Conservation (phyloP, 495 filamentous ascomycete species). For the Penicillium roqueforti region DNA sequence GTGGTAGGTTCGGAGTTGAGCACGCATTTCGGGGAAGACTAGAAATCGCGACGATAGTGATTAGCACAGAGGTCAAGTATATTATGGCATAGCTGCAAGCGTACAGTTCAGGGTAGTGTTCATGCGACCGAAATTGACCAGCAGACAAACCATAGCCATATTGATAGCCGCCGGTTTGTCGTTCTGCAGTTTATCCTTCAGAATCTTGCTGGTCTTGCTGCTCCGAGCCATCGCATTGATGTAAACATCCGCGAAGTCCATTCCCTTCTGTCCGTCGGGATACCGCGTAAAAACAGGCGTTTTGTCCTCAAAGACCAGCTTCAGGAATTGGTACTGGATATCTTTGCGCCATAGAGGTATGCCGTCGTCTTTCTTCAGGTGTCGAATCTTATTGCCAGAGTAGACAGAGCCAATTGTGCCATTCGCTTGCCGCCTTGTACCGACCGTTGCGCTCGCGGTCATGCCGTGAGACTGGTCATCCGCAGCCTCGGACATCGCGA, state of each 20-base stretch:
- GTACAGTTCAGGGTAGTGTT: conserved; percentile 97
- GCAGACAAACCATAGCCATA: conserved; percentile 98
- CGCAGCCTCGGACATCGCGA: conserved; percentile 38
- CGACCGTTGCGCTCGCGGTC: conserved; percentile 51
- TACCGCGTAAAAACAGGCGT: conserved; percentile 84
- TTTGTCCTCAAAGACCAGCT: conserved; percentile 83
- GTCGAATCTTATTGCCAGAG: conserved; percentile 88
- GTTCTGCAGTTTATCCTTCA: conserved; percentile 92
- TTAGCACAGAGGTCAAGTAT: conserved; percentile 12
- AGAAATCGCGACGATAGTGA: conserved; percentile 26
- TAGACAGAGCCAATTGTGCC: conserved; percentile 65
- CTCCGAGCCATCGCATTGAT: conserved; percentile 98
- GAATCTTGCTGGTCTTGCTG: conserved; percentile 97
- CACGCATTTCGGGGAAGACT: conserved; percentile 99
- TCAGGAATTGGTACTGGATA: conserved; percentile 95
- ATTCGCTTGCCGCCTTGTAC: conserved; percentile 62
- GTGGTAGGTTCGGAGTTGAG: conserved; percentile 95
- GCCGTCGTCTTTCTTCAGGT: conserved; percentile 96
- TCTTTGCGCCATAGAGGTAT: conserved; percentile 95
- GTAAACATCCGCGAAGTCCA: conserved; percentile 94
- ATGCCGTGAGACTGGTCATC: conserved; percentile 47
- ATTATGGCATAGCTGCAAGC: conserved; percentile 16
- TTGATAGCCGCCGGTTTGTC: conserved; percentile 88
- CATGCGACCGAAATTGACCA: conserved; percentile 98
- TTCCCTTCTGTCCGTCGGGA: conserved; percentile 60